Evolutionary conservation across 2,329 filamentous ascomycete genomes (phyloP).

Genomic region (Fusarium sp.): DNA sequence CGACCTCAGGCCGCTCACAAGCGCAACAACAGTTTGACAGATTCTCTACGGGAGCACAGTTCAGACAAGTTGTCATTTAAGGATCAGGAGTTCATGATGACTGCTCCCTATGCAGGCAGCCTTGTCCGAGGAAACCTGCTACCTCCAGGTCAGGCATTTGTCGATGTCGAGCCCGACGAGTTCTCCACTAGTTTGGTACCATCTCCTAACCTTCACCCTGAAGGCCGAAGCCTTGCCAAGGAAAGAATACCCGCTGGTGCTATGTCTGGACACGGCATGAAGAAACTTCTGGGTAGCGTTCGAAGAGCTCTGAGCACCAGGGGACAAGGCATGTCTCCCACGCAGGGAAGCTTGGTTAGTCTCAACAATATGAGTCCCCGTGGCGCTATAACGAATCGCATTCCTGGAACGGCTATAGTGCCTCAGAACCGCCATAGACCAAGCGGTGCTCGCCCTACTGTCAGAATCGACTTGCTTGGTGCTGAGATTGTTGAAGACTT

Average conservation of each 20-base stretch:
- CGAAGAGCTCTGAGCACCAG: conserved; percentile 80
- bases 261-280: conserved; percentile 80
- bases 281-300: conserved; percentile 86
- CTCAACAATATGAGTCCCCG: conserved; percentile 61
- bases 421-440: conserved; percentile 62
- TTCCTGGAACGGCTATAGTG: conserved; percentile 70
- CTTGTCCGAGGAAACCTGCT: conserved; percentile 88
- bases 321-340: conserved; percentile 57
- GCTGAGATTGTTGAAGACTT: conserved; percentile 83
- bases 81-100: conserved; percentile 68
- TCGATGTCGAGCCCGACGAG: conserved; percentile 71
- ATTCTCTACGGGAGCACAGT: conserved; percentile 80
- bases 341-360: conserved; percentile 60
- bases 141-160: conserved; percentile 83
- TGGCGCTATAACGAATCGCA: conserved; percentile 66
- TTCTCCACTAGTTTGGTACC: conserved; percentile 60
- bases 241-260: conserved; percentile 63
- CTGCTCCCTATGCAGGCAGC: conserved; percentile 79
- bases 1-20: conserved; percentile 72
- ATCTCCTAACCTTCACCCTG: conserved; percentile 64
- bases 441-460: conserved; percentile 60
- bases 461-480: conserved; percentile 85
- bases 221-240: conserved; percentile 55
- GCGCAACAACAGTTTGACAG: conserved; percentile 86
- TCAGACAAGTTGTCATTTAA: conserved; percentile 63